Evolutionary conservation across 1,284 basidiomycete species (phyloP), one percentile per base, ranked within the genome.

Genomic region (Cryptococcus hybrid): DNA sequence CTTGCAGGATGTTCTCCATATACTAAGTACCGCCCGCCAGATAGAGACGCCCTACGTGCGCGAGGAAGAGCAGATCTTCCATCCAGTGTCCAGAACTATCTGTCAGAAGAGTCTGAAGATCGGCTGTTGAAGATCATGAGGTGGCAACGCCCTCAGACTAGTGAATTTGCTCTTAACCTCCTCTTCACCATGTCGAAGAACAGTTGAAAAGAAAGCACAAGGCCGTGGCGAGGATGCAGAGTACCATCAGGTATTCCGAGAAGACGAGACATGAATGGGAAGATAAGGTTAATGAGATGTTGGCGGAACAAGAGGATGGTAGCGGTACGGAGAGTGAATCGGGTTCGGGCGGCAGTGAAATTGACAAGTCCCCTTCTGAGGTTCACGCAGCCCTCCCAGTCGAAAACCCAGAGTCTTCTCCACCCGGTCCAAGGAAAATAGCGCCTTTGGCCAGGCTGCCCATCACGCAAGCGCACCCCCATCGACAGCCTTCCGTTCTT

Each of bases 241-340:
- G 97, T 74, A 98, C 93, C 30, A 96, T 99, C 65, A 84, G 92
- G 59, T 99, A 99, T 77, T 88, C 92, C 39, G 96, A 99, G 80
- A 96, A 96, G 79, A 90, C 97, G 34, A 87, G 96, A 76, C 88
- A 89, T 67, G 96, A 99, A 77, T 99, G 95, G 93, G 90, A 98
- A 74, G 89, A 90, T 73, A 87, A 86, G 67, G 89, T 97, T 35
- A 88, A 82, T 54, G 75, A 79, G 51, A 77, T 84, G 47, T 77
- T 97, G 44, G 85, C 83, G 2, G 83, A 83, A 36, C 79, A 83
- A 44, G 83, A 85, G 3, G 85, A 85, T 6, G 81, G 79, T n/a
- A 71, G 68, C 46, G 81, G 78, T 5, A 70, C 67, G 46, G 59
- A 47, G 7, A 71, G 71, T 9, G 70, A 73, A 11, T 68, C 67